Conservation (phyloP, 202 grass and related monocot genomes). For the Hordeum pubiflorum region DNA sequence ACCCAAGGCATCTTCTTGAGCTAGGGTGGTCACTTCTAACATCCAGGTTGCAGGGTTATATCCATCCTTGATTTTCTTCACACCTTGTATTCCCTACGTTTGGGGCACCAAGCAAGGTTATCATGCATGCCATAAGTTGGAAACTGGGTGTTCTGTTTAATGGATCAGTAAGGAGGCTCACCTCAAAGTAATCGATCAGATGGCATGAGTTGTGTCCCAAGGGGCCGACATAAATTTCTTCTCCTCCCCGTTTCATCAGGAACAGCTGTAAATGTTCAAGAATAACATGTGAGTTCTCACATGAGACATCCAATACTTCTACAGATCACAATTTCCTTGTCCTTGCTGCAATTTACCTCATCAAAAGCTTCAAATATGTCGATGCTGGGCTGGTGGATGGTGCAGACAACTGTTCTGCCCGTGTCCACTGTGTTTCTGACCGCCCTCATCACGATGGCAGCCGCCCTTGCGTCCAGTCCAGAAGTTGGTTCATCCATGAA, state of each 20-base stretch:
- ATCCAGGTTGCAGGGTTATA: slow-evolving; percentile 99
- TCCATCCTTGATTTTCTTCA: slow-evolving; percentile 83
- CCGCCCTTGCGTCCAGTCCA: slow-evolving; percentile 84
- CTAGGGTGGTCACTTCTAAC: slow-evolving; percentile 67
- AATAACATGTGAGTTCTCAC: slow-evolving; percentile 22
- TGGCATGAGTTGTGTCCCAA: slow-evolving; percentile 72
- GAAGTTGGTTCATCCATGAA: slow-evolving; percentile 99
- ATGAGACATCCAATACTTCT: neutral
- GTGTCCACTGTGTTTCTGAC: slow-evolving; percentile 89
- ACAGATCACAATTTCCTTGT: neutral
- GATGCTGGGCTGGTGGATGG: slow-evolving; percentile 95
- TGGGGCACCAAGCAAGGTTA: neutral
- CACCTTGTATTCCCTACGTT: slow-evolving; percentile 59
- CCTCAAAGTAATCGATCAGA: slow-evolving; percentile 88
- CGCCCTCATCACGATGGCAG: slow-evolving; percentile 89
- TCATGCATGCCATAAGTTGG: neutral
- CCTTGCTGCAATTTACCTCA: slow-evolving; percentile 38
- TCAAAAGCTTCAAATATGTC: slow-evolving; percentile 99
- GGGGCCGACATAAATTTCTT: slow-evolving; percentile 91
- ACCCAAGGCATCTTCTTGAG: slow-evolving; percentile 74
- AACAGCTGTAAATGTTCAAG: slow-evolving; percentile 53
- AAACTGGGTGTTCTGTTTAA: neutral
- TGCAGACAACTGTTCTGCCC: slow-evolving; percentile 91
- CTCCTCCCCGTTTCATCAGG: slow-evolving; percentile 91
- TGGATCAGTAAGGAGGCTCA: slow-evolving; percentile 15